phyloP scores from a whole-genome alignment of 306 rosid species.

The Vicia faba region DNA sequence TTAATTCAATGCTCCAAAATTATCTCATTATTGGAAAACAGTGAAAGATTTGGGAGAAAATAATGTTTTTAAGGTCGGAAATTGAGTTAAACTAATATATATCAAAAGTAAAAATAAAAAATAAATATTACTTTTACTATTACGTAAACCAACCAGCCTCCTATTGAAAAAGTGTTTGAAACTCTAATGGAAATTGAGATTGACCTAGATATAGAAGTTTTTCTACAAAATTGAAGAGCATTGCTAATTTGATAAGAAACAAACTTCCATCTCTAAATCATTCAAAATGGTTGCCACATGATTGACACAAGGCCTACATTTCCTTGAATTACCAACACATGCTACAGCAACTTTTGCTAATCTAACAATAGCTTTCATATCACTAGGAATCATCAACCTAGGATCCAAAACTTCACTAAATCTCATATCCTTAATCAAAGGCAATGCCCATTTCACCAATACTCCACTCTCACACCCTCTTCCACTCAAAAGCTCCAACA shows the following conservation, averaged over 20 bases:
- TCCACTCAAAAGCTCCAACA: constrained; percentile 84
- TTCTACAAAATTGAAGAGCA: constrained; percentile 25
- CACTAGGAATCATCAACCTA: constrained; percentile 53
- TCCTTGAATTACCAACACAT: constrained; percentile 76
- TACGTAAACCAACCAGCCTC: too few species aligned
- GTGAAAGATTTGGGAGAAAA: too few species aligned
- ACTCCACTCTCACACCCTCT: constrained; percentile 66
- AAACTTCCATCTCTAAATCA: constrained; percentile 55
- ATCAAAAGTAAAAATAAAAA: too few species aligned
- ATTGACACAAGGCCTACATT: constrained; percentile 69
- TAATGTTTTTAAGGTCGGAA: too few species aligned
- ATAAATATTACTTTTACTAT: too few species aligned
- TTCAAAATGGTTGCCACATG: constrained; percentile 77
- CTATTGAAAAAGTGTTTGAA: neutral
- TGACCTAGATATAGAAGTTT: neutral
- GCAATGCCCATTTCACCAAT: constrained; percentile 75
- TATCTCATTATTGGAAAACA: too few species aligned
- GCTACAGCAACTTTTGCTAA: constrained; percentile 85
- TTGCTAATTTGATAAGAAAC: constrained; percentile 35
- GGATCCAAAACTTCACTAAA: constrained; percentile 67
- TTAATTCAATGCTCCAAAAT: too few species aligned
- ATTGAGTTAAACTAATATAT: too few species aligned
- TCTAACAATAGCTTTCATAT: constrained; percentile 54
- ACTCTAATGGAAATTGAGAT: neutral
- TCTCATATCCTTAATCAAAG: constrained; percentile 68